Conservation (phyloP, 2,329 filamentous ascomycete species). For the Xylariaceae sp. region DNA sequence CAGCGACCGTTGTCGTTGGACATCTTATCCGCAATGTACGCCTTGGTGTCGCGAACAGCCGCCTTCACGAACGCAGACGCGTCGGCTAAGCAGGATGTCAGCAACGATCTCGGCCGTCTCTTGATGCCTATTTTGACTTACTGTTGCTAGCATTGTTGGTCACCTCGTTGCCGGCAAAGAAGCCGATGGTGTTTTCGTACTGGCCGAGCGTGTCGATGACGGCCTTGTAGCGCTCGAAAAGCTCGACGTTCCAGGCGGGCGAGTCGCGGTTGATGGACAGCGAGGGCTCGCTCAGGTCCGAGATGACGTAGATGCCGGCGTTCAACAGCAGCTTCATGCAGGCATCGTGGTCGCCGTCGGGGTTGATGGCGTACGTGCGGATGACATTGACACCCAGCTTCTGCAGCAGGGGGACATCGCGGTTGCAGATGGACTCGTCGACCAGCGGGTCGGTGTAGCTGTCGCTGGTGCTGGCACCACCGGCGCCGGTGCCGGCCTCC, state of each 20-base stretch:
- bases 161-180: constrained; percentile 79
- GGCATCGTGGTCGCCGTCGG: constrained; percentile 54
- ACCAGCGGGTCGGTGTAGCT: constrained; percentile 64
- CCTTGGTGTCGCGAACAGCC: constrained; percentile 71
- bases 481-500: constrained; percentile 41
- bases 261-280: constrained; percentile 62
- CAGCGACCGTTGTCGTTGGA: constrained; percentile 47
- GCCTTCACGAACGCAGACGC: constrained; percentile 76
- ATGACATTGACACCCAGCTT: constrained; percentile 66
- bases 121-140: too few species aligned
- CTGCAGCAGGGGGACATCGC: constrained; percentile 62
- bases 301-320: constrained; percentile 71
- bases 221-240: constrained; percentile 62
- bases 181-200: constrained; percentile 71
- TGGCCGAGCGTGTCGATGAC: constrained; percentile 63
- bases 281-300: constrained; percentile 63
- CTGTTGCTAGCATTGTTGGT: constrained; percentile 67
- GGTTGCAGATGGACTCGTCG: constrained; percentile 52
- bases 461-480: constrained; percentile 28
- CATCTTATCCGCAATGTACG: constrained; percentile 62
- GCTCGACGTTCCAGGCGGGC: constrained; percentile 59
- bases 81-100: constrained; percentile 29
- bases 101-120: not conserved
- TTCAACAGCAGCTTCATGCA: constrained; percentile 65
- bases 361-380: constrained; percentile 71